A percentile compares a stretch with the other conserved stretches of the same genome.
phyloP scores from a whole-genome alignment of 2,329 filamentous ascomycete species.

The Simplicillium sp. region DNA sequence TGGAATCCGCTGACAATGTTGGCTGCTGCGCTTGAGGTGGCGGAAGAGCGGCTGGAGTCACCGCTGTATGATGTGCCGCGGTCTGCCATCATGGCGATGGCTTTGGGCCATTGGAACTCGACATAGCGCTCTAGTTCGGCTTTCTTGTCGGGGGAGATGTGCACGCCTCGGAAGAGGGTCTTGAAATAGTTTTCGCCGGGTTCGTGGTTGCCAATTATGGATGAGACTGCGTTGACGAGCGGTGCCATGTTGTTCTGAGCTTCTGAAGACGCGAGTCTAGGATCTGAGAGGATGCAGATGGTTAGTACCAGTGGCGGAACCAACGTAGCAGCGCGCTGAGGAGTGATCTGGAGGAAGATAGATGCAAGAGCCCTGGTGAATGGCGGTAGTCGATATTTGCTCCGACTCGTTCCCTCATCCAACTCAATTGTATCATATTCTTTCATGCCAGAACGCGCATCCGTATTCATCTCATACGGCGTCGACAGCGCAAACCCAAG shows the following conservation, averaged over 20 bases:
- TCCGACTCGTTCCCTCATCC: too few relatives aligned
- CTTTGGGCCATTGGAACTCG: slow-evolving; percentile 16
- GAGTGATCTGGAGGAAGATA: slow-evolving; percentile 20
- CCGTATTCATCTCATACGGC: too few relatives aligned
- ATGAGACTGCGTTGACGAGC: slow-evolving; percentile 17
- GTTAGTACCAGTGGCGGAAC: slow-evolving; percentile 23
- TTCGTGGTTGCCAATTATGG: slow-evolving; percentile 3
- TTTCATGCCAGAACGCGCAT: too few relatives aligned
- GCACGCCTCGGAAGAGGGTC: too few relatives aligned
- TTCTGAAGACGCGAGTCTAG: slow-evolving; percentile 7
- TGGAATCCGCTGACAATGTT: slow-evolving; percentile 11
- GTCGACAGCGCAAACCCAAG: slow-evolving; percentile 19
- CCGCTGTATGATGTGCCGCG: background rate
- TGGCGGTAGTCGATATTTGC: too few relatives aligned
- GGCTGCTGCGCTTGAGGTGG: slow-evolving; percentile 1
- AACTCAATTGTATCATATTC: too few relatives aligned
- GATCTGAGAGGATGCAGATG: slow-evolving; percentile 19
- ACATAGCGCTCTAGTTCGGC: slow-evolving; percentile 16
- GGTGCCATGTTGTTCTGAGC: slow-evolving; percentile 14
- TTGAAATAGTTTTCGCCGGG: too few relatives aligned
- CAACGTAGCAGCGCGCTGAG: slow-evolving; percentile 13
- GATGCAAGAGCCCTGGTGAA: slow-evolving; percentile 10
- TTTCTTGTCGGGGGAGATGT: slow-evolving; percentile 10
- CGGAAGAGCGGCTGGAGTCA: background rate
- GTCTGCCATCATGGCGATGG: slow-evolving; percentile 13